Base-by-base conservation (phyloP, 129 eudicot genomes). In the Lonicera japonica region DNA sequence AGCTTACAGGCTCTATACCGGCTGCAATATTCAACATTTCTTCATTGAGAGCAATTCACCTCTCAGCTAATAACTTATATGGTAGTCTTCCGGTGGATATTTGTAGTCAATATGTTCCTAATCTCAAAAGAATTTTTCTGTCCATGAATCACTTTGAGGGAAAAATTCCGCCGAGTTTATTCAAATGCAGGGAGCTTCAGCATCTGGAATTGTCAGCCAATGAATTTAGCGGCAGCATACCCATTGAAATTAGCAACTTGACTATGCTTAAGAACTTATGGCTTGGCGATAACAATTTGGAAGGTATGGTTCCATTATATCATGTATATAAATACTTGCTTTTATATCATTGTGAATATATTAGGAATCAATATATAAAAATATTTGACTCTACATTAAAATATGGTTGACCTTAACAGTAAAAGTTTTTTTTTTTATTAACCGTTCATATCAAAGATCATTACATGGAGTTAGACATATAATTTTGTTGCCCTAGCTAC, bases 1-100 rank as follows among this genome's bases (percentile, higher is more conserved):
- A 66, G 39, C 70, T 80, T 8, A 64, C 77, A 18, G 80, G 89
- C 13, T 41, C 63, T 6, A 54, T 82, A 54, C 78, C 81, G 8
- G 20, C 8, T 0, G 25, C 39, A 5, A 34, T 77, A 40, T 82
- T 82, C 67, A 74, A 77, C 57, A 47, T 55, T 20, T 78, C 81
- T 18, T 59, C 62, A 18, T 39, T 82, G 21, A 34, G 41, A 71
- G 34, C 0, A 11, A 29, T 71, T 25, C 58, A 29, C 0, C 22
- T 75, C 25, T 43, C 76, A 9, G 9, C 21, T 14, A 67, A 75
- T 50, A 54, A 57, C 43, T 16, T 71, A 24, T 61, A 76, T 8
- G 78, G 73, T 9, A 66, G 23, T 64, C 71, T 75, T 21, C 74
- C 81, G 16, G 12, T 23, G 5, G 71, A 57, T 40, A 66, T 66